Conservation (phyloP, 2,329 filamentous ascomycete species). For the Diaporthe citriasiana region DNA sequence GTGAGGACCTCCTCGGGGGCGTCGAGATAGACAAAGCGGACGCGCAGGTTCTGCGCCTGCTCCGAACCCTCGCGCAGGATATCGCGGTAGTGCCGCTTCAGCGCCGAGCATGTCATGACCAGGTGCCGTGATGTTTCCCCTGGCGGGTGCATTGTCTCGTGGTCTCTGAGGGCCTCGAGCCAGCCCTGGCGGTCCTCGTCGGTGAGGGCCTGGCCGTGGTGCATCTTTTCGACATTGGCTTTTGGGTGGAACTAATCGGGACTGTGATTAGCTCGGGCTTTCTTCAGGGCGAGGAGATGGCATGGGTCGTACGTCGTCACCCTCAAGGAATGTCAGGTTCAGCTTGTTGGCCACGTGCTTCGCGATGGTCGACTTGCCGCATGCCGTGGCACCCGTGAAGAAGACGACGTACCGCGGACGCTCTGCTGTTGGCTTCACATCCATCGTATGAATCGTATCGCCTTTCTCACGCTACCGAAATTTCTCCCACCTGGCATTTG, state of each 20-base stretch:
- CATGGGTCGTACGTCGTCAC: conserved; percentile 67
- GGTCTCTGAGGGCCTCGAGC: conserved; percentile 73
- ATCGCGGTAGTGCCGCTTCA: conserved; percentile 84
- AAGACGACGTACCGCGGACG: conserved; percentile 63
- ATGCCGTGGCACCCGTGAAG: conserved; percentile 72
- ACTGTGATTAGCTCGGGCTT: not conserved
- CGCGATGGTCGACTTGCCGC: conserved; percentile 73
- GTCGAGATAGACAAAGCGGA: conserved; percentile 81
- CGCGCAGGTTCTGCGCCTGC: conserved; percentile 65
- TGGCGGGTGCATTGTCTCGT: conserved; percentile 56
- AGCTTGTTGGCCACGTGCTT: conserved; percentile 64
- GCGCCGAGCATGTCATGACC: conserved; percentile 83
- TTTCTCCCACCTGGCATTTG: not conserved
- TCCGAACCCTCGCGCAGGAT: conserved; percentile 72
- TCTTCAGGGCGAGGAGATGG: not conserved
- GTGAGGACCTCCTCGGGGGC: conserved; percentile 74
- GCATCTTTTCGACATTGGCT: conserved; percentile 81
- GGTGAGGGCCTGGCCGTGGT: conserved; percentile 75
- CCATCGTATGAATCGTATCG: not conserved
- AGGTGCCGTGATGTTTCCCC: conserved; percentile 66
- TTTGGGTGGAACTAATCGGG: conserved; percentile 67
- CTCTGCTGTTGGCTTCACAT: conserved; percentile 32
- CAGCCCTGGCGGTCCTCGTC: conserved; percentile 85
- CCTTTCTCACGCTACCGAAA: accelerated
- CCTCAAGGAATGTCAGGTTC: conserved; percentile 69